Evolutionary conservation across 176 grass and related monocot genomes (phyloP), one percentile per base, ranked within the genome.

Genomic region (Tillandsia fasciculata): DNA sequence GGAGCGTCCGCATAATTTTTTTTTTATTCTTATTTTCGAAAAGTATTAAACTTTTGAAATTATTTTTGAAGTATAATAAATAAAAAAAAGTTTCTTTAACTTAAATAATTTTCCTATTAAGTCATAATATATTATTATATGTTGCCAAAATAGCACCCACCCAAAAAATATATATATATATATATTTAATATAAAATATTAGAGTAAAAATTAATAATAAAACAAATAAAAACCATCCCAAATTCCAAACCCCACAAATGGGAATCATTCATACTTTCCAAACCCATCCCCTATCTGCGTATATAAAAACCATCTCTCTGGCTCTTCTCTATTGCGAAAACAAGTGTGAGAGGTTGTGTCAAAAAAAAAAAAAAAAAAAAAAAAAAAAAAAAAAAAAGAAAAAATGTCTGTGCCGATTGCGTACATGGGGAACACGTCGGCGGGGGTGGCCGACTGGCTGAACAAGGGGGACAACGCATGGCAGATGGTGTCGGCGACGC

Each of bases 381-480:
- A 0, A 20, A 20, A 0, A 20, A 20, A 20, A 20, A 0, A 20
- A 27, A 49, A 48, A 64, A 50, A 20, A 48, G 57, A 50, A 20
- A 27, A 49, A 48, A 64, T 53, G 72, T 53, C 83, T 20, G 84
- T 86, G 65, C 52, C 90, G 52, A 0, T 0, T 6, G 88, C 49
- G 56, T 92, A 96, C 81, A 0, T 3, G 53, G 23, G 80, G 29
- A 64, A 68, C 70, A 26, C 63, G 1, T 79, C 76, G 11, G 3
- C 4, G 50, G 77, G 57, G 12, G 48, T 85, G 49, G 3, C 78
- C 7, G 11, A 27, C 3, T 96, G 91, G 91, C 82, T 96, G 28
- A 91, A 96, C 85, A 96, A 96, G 69, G 91, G 91, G 47, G 91
- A 96, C 75, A 96, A 91, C 69, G 88, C 91, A 11, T 96, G 91